phyloP scores from a whole-genome alignment of 2,329 filamentous ascomycete genomes.

The Colletotrichum incanum region DNA sequence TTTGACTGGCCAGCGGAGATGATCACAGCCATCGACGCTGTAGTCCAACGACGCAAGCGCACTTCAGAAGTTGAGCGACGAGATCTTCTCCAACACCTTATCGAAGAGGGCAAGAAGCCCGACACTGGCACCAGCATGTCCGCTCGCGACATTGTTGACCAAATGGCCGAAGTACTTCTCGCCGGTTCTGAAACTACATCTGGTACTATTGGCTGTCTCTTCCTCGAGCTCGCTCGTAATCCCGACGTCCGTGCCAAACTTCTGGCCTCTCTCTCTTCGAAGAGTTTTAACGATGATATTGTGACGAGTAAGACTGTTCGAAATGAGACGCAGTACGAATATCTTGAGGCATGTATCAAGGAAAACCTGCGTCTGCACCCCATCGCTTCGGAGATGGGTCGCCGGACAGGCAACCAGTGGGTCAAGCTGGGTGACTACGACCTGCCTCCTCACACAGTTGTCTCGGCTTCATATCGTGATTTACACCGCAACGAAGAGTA shows the following conservation, averaged over 20 bases:
- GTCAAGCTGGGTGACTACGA: slow-evolving; percentile 38
- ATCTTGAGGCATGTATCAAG: slow-evolving; percentile 84
- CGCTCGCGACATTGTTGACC: slow-evolving; percentile 42
- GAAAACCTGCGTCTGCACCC: slow-evolving; percentile 85
- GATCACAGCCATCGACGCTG: slow-evolving; percentile 40
- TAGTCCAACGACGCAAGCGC: slow-evolving; percentile 38
- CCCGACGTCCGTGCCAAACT: slow-evolving; percentile 45
- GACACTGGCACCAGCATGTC: slow-evolving; percentile 42
- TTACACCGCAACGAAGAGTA: slow-evolving; percentile 38
- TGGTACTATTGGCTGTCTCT: slow-evolving; percentile 48
- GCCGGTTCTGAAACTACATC: slow-evolving; percentile 50
- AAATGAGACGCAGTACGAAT: slow-evolving; percentile 52
- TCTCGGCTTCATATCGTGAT: slow-evolving; percentile 40
- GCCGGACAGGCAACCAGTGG: slow-evolving; percentile 39
- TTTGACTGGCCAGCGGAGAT: slow-evolving; percentile 42
- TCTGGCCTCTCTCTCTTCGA: slow-evolving; percentile 25
- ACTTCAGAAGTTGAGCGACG: slow-evolving; percentile 22
- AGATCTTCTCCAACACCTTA: slow-evolving; percentile 39
- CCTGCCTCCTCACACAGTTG: slow-evolving; percentile 40
- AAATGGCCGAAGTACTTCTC: slow-evolving; percentile 46
- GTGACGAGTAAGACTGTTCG: slow-evolving; percentile 37
- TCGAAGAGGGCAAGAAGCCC: slow-evolving; percentile 41
- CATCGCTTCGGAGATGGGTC: slow-evolving; percentile 41
- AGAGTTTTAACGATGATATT: slow-evolving; percentile 24
- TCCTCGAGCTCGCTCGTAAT: slow-evolving; percentile 48